Conservation (phyloP, 257 asterid genomes). For the Petrea volubilis region DNA sequence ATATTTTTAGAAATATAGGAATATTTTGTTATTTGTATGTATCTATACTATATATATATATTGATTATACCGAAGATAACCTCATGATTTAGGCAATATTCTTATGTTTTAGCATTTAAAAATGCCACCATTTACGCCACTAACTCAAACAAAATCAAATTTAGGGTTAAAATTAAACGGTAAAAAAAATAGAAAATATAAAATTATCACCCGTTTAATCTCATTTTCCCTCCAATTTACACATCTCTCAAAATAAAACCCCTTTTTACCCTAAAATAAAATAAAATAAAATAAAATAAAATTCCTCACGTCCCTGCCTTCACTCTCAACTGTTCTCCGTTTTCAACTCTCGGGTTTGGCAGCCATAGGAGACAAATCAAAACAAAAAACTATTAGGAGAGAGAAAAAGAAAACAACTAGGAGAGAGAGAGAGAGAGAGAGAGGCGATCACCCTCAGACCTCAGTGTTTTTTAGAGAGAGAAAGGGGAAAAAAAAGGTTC, state of each 20-base stretch:
- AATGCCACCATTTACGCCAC: background rate
- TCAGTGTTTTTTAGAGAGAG: too few relatives aligned
- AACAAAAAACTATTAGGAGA: conserved; percentile 18
- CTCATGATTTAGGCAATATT: background rate
- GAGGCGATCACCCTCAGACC: too few relatives aligned
- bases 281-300: too few relatives aligned
- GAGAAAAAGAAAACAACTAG: conserved; percentile 8
- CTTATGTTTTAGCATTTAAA: background rate
- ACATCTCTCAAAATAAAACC: background rate
- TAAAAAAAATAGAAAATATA: too few relatives aligned
- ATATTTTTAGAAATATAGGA: too few relatives aligned
- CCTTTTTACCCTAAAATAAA: background rate
- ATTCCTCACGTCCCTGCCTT: conserved; percentile 13
- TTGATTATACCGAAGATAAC: background rate
- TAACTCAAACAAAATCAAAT: background rate
- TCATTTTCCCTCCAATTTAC: background rate
- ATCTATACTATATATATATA: too few relatives aligned
- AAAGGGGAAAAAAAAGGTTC: conserved; percentile 18
- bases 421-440: conserved; percentile 21
- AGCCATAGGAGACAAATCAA: conserved; percentile 27
- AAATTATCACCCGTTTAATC: too few relatives aligned
- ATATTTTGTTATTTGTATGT: background rate
- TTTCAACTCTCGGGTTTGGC: conserved; percentile 62
- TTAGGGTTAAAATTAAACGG: background rate
- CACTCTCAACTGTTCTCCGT: conserved; percentile 62